Percentiles rank a stretch among this genome's conserved stretches.
Evolutionary conservation across 345 rosid species (phyloP).

Genomic region (Turritis glabra): DNA sequence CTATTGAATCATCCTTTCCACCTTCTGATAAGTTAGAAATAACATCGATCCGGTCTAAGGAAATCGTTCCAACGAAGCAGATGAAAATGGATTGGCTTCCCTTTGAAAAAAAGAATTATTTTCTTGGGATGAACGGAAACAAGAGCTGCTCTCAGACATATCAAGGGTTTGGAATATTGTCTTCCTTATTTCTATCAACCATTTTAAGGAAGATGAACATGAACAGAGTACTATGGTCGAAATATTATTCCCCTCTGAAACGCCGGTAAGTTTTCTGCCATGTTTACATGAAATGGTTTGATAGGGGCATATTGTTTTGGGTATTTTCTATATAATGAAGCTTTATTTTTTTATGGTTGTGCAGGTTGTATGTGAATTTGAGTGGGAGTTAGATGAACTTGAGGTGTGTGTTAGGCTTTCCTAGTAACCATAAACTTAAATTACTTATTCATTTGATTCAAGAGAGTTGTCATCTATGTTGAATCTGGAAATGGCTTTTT

Average conservation of each 20-base stretch:
- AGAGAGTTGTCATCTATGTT: not conserved
- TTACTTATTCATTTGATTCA: not conserved
- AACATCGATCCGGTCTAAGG: slow-evolving; percentile 84
- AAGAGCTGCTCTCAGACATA: too few species aligned
- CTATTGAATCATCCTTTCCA: slow-evolving; percentile 77
- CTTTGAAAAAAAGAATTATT: too few species aligned
- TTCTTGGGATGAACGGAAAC: too few species aligned
- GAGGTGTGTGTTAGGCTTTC: slow-evolving; percentile 53
- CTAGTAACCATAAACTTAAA: not conserved
- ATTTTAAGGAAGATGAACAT: slow-evolving; percentile 69
- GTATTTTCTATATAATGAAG: too few species aligned
- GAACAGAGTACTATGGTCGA: slow-evolving; percentile 83
- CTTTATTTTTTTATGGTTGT: slow-evolving; percentile 25
- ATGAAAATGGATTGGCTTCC: slow-evolving; percentile 99
- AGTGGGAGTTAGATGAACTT: slow-evolving; percentile 82
- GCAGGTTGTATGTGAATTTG: slow-evolving; percentile 87
- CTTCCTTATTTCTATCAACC: slow-evolving; percentile 91
- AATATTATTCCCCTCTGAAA: slow-evolving; percentile 72
- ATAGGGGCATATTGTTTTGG: too few species aligned
- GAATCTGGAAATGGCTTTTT: not conserved
- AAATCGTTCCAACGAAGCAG: slow-evolving; percentile 88
- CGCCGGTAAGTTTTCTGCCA: slow-evolving; percentile 60
- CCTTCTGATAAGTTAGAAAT: slow-evolving; percentile 94
- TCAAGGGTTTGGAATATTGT: too few species aligned
- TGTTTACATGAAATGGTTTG: not conserved